Percentiles rank a stretch among this genome's conserved stretches.
Conservation (phyloP, 2,329 filamentous ascomycete genomes). For the Eurotiales sp. region DNA sequence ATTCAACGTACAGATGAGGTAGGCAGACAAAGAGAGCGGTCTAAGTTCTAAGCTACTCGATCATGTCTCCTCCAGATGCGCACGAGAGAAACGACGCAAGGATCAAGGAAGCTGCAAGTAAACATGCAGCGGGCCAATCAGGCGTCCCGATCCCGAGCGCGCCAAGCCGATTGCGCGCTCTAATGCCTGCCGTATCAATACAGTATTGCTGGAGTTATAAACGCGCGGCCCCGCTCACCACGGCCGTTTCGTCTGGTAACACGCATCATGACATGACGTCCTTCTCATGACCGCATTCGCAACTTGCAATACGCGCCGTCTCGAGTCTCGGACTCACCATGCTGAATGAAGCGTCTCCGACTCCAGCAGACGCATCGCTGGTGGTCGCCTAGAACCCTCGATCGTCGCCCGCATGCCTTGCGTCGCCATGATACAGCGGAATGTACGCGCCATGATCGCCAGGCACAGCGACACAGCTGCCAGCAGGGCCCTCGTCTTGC, state of each 20-base stretch:
- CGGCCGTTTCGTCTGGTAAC: neutral
- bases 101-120: too few relatives aligned
- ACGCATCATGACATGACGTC: neutral
- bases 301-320: neutral
- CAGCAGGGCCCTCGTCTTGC: neutral
- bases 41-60: too few relatives aligned
- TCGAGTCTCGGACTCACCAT: neutral
- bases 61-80: too few relatives aligned
- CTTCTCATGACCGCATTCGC: neutral
- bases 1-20: too few relatives aligned
- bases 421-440: slow-evolving; percentile 23
- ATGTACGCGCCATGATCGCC: slow-evolving; percentile 26
- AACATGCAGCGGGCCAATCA: too few relatives aligned
- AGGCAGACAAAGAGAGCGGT: too few relatives aligned
- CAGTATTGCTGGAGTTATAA: neutral
- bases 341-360: slow-evolving; percentile 12
- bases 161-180: neutral
- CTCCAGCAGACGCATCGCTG: slow-evolving; percentile 7
- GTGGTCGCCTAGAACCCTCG: slow-evolving; percentile 3
- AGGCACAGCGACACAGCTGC: slow-evolving; percentile 18
- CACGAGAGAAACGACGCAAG: too few relatives aligned
- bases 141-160: too few relatives aligned
- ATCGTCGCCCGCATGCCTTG: slow-evolving; percentile 24
- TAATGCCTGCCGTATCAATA: neutral
- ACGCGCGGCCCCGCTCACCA: neutral